These are phyloP conservation scores for Volvariella surrecta DNA, from an alignment of 1,284 basidiomycete species.

Conservation along the genomic window DNA sequence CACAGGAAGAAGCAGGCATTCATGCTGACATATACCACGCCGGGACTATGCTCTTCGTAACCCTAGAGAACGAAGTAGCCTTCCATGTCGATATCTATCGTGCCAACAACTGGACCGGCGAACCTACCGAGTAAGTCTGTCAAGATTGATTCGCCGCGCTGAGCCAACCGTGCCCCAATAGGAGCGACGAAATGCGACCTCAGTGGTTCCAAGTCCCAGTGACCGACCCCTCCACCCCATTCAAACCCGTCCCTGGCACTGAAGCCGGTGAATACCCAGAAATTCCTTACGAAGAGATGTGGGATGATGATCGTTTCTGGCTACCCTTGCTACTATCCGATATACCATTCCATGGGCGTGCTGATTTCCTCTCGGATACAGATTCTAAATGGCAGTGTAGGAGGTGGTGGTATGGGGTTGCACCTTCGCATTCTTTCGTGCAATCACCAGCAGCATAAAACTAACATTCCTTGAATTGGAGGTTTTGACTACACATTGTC, in stretches of 20 bases:
- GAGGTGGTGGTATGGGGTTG: constrained; percentile 51
- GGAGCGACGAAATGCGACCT: constrained; percentile 64
- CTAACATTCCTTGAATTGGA: no score
- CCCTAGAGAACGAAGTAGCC: constrained; percentile 40
- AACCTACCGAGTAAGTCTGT: constrained; percentile 48
- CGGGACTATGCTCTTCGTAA: constrained; percentile 55
- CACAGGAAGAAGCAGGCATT: constrained; percentile 74
- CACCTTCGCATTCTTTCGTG: no score
- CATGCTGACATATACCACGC: constrained; percentile 46
- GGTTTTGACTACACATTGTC: no score
- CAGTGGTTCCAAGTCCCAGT: constrained; percentile 44
- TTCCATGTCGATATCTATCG: constrained; percentile 63
- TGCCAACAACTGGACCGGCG: constrained; percentile 44
- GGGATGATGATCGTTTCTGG: constrained; percentile 59
- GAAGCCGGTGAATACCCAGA: constrained; percentile 14
- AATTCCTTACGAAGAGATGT: constrained; percentile 53
- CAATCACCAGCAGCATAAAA: no score
- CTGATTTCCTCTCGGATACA: constrained; percentile 35
- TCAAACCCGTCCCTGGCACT: constrained; percentile 6
- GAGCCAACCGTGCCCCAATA: constrained; percentile 19
- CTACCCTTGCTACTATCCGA: constrained; percentile 44
- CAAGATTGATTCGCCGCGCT: neutral
- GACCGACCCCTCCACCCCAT: constrained; percentile 6
- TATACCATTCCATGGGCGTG: constrained; percentile 43
- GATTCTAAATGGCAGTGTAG: constrained; percentile 25